phyloP scores from a whole-genome alignment of 2,329 filamentous ascomycete genomes.

The Leptographium lundbergii region DNA sequence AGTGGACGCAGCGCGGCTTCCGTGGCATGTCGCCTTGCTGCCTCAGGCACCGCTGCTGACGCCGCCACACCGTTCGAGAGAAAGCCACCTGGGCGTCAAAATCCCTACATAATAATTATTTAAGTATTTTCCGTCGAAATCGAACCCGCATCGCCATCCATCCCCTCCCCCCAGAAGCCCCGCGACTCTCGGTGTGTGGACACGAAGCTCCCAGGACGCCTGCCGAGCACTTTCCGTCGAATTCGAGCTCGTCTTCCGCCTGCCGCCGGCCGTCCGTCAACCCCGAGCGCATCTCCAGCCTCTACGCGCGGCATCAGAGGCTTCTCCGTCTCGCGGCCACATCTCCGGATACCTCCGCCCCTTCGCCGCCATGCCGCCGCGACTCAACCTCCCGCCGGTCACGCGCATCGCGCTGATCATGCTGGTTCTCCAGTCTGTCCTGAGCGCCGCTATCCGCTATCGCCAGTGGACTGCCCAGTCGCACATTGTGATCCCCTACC shows the following conservation, averaged over 20 bases:
- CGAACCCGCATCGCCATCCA: neutral
- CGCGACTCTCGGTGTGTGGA: neutral
- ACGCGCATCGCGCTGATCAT: slow-evolving; percentile 70
- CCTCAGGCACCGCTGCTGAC: no score
- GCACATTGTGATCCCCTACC: slow-evolving; percentile 66
- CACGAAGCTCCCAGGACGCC: neutral
- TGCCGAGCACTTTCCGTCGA: neutral
- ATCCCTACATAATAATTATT: no score
- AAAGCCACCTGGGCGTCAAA: no score
- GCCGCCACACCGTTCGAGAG: no score
- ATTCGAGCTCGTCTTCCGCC: neutral
- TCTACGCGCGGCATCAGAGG: neutral
- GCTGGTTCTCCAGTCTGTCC: slow-evolving; percentile 63
- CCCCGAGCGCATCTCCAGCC: neutral
- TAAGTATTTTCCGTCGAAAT: no score
- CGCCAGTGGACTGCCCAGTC: slow-evolving; percentile 51
- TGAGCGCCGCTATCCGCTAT: slow-evolving; percentile 70
- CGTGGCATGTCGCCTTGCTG: no score
- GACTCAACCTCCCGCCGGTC: slow-evolving; percentile 85
- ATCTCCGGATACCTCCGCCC: neutral
- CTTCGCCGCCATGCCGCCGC: slow-evolving; percentile 51
- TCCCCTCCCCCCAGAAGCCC: neutral
- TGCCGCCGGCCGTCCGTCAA: neutral
- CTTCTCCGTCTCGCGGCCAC: neutral
- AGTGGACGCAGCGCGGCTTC: no score